Conservation (phyloP, 768 basidiomycete genomes). For the Lentinula aciculospora region DNA sequence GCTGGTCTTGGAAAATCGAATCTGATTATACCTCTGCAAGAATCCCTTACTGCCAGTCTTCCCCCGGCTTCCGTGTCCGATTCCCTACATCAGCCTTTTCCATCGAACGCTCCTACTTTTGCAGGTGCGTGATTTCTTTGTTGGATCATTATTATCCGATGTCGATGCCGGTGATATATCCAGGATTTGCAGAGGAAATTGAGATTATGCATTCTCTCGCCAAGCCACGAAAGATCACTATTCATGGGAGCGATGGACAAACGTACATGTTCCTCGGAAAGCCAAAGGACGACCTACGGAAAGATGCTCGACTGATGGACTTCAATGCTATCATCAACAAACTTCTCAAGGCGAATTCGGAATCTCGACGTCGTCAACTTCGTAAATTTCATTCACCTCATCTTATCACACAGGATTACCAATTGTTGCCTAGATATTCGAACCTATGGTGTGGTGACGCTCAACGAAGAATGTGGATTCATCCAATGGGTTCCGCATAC, state of each 20-base stretch:
- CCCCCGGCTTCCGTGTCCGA: slow-evolving; percentile 65
- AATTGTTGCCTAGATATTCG: slow-evolving; percentile 64
- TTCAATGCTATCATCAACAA: slow-evolving; percentile 98
- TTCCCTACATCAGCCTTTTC: slow-evolving; percentile 77
- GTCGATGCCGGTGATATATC: not conserved
- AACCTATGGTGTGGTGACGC: slow-evolving; percentile 96
- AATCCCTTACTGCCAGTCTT: slow-evolving; percentile 84
- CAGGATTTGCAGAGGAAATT: slow-evolving; percentile 79
- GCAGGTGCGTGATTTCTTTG: slow-evolving; percentile 35
- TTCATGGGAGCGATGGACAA: slow-evolving; percentile 77
- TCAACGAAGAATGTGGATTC: slow-evolving; percentile 96
- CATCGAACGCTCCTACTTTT: slow-evolving; percentile 70
- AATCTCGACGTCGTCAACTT: slow-evolving; percentile 84
- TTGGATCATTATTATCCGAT: not conserved
- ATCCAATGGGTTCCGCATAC: slow-evolving; percentile 99
- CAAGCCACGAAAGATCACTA: slow-evolving; percentile 85
- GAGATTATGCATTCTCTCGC: slow-evolving; percentile 90
- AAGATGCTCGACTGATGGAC: slow-evolving; percentile 97
- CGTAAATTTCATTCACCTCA: slow-evolving; percentile 43
- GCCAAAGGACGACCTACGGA: slow-evolving; percentile 94
- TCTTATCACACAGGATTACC: not conserved
- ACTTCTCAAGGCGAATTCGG: slow-evolving; percentile 87
- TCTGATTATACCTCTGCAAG: slow-evolving; percentile 88
- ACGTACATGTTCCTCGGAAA: slow-evolving; percentile 91
- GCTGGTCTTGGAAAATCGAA: slow-evolving; percentile 51